phyloP scores from a whole-genome alignment of 2,329 filamentous ascomycete species.

The Fusarium sublunatum region DNA sequence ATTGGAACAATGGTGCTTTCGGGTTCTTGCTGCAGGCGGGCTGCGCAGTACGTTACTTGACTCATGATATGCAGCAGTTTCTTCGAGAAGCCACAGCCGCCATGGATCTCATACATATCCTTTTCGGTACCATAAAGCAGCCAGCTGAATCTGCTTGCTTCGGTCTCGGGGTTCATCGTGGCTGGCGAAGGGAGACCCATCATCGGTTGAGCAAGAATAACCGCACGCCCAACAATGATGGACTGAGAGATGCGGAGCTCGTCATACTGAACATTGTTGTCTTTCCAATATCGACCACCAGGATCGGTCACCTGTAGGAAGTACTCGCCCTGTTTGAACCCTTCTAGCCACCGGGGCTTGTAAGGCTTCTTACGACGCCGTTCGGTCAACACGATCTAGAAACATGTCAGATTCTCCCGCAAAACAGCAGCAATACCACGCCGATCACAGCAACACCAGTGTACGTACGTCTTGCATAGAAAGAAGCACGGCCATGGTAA shows the following conservation, averaged over 20 bases:
- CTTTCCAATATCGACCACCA: constrained; percentile 52
- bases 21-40: constrained; percentile 50
- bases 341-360: constrained; percentile 53
- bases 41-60: constrained; percentile 53
- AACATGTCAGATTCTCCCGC: constrained; percentile 5
- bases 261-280: constrained; percentile 50
- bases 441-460: not conserved
- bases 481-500: constrained; percentile 53
- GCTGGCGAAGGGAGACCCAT: constrained; percentile 46
- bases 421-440: constrained; percentile 4
- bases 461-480: constrained; percentile 55
- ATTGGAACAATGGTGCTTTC: constrained; percentile 49
- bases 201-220: constrained; percentile 56
- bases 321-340: constrained; percentile 51
- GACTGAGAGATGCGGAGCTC: constrained; percentile 53
- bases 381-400: constrained; percentile 53
- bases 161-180: constrained; percentile 46
- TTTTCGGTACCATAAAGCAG: constrained; percentile 52
- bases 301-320: constrained; percentile 52
- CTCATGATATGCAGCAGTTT: constrained; percentile 53
- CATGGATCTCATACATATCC: constrained; percentile 54
- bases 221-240: constrained; percentile 54
- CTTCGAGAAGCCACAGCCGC: constrained; percentile 57
- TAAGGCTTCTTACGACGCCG: constrained; percentile 49
- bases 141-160: constrained; percentile 53